phyloP scores from a whole-genome alignment of 1,284 basidiomycete genomes.

The Chalciporus piperatoides region DNA sequence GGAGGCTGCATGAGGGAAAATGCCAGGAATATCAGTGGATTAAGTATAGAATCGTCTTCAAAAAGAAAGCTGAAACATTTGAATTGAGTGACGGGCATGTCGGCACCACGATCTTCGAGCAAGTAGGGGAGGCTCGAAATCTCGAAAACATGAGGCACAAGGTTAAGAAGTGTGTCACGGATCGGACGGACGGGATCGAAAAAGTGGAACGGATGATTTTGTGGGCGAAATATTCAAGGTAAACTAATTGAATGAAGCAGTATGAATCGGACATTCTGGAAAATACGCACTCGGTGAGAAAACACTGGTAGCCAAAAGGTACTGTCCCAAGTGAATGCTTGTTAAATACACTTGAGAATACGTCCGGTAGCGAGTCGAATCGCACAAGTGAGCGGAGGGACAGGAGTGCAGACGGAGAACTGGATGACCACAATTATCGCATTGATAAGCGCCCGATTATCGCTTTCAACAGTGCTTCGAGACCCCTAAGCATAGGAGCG shows the following conservation, averaged over 20 bases:
- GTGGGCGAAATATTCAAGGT: neutral
- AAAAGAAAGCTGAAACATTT: slow-evolving; percentile 5
- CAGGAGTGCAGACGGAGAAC: neutral
- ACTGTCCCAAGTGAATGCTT: neutral
- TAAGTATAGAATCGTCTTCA: neutral
- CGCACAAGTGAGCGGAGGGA: neutral
- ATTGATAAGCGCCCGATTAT: slow-evolving; percentile 28
- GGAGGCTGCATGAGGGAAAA: neutral
- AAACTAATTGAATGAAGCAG: neutral
- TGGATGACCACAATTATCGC: slow-evolving; percentile 3
- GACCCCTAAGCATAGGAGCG: slow-evolving; percentile 28
- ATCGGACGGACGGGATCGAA: slow-evolving; percentile 1
- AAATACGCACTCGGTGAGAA: slow-evolving; percentile 10
- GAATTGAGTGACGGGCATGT: slow-evolving; percentile 6
- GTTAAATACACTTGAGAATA: slow-evolving; percentile 5
- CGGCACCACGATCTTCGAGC: neutral
- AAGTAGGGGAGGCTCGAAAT: slow-evolving; percentile 5
- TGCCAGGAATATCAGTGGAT: slow-evolving; percentile 4
- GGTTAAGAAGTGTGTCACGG: slow-evolving; percentile 3
- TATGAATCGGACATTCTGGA: slow-evolving; percentile 4
- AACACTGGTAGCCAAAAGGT: neutral
- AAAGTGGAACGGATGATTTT: slow-evolving; percentile 1
- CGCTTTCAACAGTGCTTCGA: slow-evolving; percentile 23
- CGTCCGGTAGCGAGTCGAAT: neutral
- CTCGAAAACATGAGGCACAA: slow-evolving; percentile 12